Conservation (phyloP, 73 alveolate genomes). For the Paramecium sexaurelia region DNA sequence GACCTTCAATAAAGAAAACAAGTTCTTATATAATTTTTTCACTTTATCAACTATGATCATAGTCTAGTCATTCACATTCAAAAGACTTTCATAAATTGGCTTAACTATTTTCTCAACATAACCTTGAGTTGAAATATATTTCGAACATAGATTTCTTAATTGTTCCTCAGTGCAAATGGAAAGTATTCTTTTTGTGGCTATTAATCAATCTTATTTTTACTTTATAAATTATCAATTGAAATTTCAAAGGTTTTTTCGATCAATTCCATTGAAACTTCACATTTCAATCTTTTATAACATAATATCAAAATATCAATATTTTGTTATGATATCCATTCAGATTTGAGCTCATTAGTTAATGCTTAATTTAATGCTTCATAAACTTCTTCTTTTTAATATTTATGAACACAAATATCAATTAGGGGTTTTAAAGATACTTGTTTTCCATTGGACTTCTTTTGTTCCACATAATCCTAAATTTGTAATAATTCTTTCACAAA, state of each 20-base stretch:
- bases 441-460: not conserved
- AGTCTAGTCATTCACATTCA: slow-evolving; percentile 2
- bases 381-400: not conserved
- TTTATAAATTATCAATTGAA: slow-evolving; percentile 3
- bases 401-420: slow-evolving; percentile 12
- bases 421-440: not conserved
- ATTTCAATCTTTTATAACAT: not conserved
- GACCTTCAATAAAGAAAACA: not conserved
- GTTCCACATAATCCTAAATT: not conserved
- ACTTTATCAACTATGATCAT: not conserved
- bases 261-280: not conserved
- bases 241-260: not conserved
- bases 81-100: slow-evolving; percentile 30
- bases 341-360: not conserved
- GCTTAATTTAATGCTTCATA: slow-evolving; percentile 14
- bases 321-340: not conserved
- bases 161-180: not conserved
- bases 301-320: not conserved
- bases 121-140: not conserved
- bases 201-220: not conserved
- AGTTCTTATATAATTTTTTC: not conserved
- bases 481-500: not conserved
- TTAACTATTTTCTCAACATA: not conserved
- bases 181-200: slow-evolving; percentile 29
- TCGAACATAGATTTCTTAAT: not conserved